Conservation (phyloP, 2,329 filamentous ascomycete genomes). For the Diaporthe citrichinensis region DNA sequence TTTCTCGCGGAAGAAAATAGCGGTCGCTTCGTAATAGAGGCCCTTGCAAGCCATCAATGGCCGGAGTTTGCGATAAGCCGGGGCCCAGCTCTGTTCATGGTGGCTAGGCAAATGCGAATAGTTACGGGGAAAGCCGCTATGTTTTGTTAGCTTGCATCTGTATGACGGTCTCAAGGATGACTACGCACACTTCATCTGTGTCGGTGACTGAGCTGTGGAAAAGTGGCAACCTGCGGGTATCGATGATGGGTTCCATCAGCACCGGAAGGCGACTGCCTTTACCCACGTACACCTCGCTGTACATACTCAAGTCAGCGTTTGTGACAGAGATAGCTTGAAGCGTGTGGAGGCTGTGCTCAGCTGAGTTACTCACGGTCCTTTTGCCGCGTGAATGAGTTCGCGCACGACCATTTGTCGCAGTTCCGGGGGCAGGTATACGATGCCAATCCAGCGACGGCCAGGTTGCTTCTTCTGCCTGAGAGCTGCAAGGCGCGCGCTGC, state of each 20-base stretch:
- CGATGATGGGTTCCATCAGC: background rate
- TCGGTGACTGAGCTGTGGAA: constrained; percentile 3
- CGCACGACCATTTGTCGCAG: background rate
- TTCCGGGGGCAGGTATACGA: background rate
- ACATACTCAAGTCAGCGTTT: background rate
- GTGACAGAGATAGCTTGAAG: no score
- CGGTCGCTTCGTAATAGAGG: constrained; percentile 9
- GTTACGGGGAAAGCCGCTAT: background rate
- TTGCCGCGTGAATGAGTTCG: background rate
- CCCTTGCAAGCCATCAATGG: constrained; percentile 12
- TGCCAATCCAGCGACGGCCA: background rate
- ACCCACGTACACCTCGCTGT: constrained; percentile 9
- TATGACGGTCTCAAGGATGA: background rate
- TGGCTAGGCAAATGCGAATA: background rate
- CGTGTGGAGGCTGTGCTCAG: background rate
- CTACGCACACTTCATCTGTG: background rate
- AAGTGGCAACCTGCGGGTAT: background rate
- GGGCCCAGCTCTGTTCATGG: background rate
- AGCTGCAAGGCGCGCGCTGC: background rate
- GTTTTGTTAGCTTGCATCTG: background rate
- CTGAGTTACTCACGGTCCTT: background rate
- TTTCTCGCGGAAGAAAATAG: constrained; percentile 1
- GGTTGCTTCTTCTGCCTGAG: background rate
- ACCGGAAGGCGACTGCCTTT: background rate
- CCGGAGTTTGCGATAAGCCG: background rate